Evolutionary conservation across 129 eudicot genomes (phyloP).

Genomic region (Saussurea involucrata): DNA sequence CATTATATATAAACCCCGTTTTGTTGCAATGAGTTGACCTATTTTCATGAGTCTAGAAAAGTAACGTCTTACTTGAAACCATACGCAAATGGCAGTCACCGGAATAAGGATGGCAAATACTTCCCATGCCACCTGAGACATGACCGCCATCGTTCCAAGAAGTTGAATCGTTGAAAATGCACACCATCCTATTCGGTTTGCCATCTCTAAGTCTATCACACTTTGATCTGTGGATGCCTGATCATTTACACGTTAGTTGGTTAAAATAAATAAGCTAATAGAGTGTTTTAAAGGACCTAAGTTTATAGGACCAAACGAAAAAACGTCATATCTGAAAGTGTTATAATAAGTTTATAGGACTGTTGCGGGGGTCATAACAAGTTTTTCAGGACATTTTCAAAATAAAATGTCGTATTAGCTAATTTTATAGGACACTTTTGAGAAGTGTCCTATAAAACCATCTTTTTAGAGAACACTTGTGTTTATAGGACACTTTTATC

Average conservation of each 20-base stretch:
- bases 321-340: too few relatives aligned
- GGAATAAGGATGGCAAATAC: conserved; percentile 88
- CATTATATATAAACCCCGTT: not conserved
- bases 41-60: not conserved
- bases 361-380: too few relatives aligned
- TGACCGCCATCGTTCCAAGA: conserved; percentile 87
- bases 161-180: conserved; percentile 87
- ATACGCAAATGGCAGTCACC: conserved; percentile 75
- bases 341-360: too few relatives aligned
- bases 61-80: conserved; percentile 88
- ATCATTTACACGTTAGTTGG: not conserved
- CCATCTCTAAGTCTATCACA: conserved; percentile 80
- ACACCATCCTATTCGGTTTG: conserved; percentile 78
- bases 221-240: conserved; percentile 98
- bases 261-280: too few relatives aligned
- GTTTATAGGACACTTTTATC: too few relatives aligned
- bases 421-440: too few relatives aligned
- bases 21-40: not conserved
- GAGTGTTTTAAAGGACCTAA: too few relatives aligned
- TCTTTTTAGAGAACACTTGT: too few relatives aligned
- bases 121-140: conserved; percentile 99
- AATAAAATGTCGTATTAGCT: too few relatives aligned
- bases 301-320: too few relatives aligned
- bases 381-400: too few relatives aligned
- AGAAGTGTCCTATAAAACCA: too few relatives aligned